Evolutionary conservation across 2,329 filamentous ascomycete species (phyloP), one percentile per base, ranked within the genome.

Genomic region (Fragosphaeria purpurea): DNA sequence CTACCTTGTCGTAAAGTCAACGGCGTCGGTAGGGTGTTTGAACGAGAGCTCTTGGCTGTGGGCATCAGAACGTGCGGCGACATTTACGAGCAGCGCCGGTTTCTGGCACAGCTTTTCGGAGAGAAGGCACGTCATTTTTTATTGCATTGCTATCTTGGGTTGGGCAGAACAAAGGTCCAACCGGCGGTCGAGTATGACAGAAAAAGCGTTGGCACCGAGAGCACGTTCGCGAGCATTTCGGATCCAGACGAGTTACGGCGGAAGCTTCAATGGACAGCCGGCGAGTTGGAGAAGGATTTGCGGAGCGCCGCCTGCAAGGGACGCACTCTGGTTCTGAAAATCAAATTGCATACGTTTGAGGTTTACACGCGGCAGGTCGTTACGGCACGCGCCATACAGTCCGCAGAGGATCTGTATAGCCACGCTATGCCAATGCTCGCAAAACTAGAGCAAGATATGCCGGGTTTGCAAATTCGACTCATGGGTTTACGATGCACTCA

Each of bases 271-370:
- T 77, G 75, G 63, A 90, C 83, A 1, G 88, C 93, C 0, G 83
- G 89, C 55, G 89, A 95, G 56, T 71, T 98, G 4, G 89, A 95
- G 62, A 85, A 86, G 57, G 91, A 97, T 60, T 74, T 97, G 69
- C 75, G 76, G 52, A 78, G 81, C 32, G 88, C 87, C 1, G 79
- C 87, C 56, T 88, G 87, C 67, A 95, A 91, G 65, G 91, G 91
- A 1, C 80, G 88, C n/a, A 97, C 91, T 0, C 70, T 98, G 1
- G 88, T 88, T 30, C 70, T 98, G 38, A 98, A 98, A 65, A 77
- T 96, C 56, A 98, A 98, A 64, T 70, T 97, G 7, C 88, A 96
- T 63, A 95, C 89, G 0, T 98, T 91, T 60, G 90, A 97, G 65
- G 86, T 96, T 22, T 77, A 88, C 47, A 95, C 90, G 0, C 76